These are phyloP conservation scores for Elsinoe necatrix DNA, from an alignment of 2,329 filamentous ascomycete species.

Conservation along the genomic window DNA sequence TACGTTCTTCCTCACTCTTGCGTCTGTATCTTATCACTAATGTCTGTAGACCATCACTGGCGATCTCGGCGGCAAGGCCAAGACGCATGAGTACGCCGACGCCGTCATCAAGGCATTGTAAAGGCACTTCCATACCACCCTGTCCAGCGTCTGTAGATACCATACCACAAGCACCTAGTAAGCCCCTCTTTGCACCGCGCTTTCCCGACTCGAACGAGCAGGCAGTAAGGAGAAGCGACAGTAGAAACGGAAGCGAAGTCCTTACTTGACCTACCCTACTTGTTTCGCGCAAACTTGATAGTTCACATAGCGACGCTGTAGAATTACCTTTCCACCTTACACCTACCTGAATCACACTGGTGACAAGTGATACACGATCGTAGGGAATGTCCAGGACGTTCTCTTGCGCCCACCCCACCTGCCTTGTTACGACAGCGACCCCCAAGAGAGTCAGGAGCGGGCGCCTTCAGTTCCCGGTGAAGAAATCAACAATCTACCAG, in stretches of 20 bases:
- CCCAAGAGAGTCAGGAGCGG: conserved; percentile 21
- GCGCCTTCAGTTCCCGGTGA: conserved; percentile 30
- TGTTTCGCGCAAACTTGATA: background rate
- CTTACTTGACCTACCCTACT: background rate
- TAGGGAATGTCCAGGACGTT: conserved; percentile 29
- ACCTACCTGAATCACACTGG: background rate
- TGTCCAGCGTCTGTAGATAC: conserved; percentile 9
- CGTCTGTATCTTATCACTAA: conserved; percentile 3
- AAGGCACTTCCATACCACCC: conserved; percentile 2
- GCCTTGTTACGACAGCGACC: conserved; percentile 24
- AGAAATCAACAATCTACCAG: conserved; percentile 32
- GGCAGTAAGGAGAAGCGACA: conserved; percentile 11
- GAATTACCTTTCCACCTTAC: background rate
- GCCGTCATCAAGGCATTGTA: conserved; percentile 70
- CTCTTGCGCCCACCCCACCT: conserved; percentile 30
- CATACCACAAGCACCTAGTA: background rate
- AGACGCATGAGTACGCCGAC: conserved; percentile 86
- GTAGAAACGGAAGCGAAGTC: background rate
- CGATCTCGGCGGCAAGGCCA: conserved; percentile 90
- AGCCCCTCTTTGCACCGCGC: background rate
- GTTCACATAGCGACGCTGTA: conserved; percentile 10
- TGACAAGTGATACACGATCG: too few relatives aligned
- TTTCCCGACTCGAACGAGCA: background rate
- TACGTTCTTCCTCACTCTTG: conserved; percentile 29
- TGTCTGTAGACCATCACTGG: conserved; percentile 64